Evolutionary conservation across 2,329 filamentous ascomycete species (phyloP).

Genomic region (Aspergillus persii): DNA sequence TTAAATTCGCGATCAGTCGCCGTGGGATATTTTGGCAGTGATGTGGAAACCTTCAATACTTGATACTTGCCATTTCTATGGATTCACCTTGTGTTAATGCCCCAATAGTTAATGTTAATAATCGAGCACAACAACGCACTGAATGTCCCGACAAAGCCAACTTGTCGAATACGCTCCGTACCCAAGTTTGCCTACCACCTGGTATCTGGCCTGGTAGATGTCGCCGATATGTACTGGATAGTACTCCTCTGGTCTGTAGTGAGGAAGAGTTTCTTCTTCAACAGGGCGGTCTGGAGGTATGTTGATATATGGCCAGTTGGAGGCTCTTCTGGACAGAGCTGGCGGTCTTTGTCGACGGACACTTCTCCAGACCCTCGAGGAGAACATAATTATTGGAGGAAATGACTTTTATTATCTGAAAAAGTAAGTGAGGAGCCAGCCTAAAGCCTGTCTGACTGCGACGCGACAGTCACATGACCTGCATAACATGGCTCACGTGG

Average conservation of each 20-base stretch:
- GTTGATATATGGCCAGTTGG: neutral
- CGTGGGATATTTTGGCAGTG: constrained; percentile 15
- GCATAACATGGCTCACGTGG: too few species aligned
- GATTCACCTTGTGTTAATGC: too few species aligned
- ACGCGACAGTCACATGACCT: too few species aligned
- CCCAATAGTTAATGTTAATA: too few species aligned
- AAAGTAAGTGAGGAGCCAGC: too few species aligned
- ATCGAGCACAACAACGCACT: constrained; percentile 15
- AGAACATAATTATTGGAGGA: neutral
- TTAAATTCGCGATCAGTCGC: constrained; percentile 24
- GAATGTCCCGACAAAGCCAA: constrained; percentile 43
- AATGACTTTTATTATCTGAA: too few species aligned
- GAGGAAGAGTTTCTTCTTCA: constrained; percentile 40
- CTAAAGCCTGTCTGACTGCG: too few species aligned
- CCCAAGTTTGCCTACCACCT: constrained; percentile 40
- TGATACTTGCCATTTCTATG: constrained; percentile 14
- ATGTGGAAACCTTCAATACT: constrained; percentile 33
- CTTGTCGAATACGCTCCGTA: constrained; percentile 45
- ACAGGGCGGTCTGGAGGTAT: constrained; percentile 9
- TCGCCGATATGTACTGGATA: constrained; percentile 42
- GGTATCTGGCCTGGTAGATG: constrained; percentile 36
- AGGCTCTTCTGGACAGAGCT: neutral
- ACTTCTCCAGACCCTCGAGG: neutral
- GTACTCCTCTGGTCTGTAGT: constrained; percentile 36
- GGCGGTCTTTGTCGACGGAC: neutral